phyloP scores from a whole-genome alignment of 495 filamentous ascomycete genomes.

The Aspergillus sclerotioniger region DNA sequence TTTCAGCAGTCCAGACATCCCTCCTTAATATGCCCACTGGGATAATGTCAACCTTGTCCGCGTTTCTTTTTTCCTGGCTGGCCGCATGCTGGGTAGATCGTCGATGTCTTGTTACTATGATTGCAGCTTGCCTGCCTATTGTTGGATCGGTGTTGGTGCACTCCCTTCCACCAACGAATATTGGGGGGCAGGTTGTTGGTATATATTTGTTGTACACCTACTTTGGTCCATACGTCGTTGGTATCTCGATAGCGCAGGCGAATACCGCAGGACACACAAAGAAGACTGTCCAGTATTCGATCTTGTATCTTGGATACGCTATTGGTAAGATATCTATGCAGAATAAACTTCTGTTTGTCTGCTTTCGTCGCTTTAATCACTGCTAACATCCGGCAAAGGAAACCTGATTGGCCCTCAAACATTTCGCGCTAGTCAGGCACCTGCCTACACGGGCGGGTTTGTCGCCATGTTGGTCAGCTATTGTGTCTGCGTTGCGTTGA shows the following conservation, averaged over 20 bases:
- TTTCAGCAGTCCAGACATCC: conserved; percentile 26
- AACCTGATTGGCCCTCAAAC: conserved; percentile 63
- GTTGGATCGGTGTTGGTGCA: conserved; percentile 37
- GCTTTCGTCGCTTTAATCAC: conserved; percentile 6
- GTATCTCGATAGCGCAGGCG: conserved; percentile 37
- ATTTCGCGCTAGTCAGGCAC: conserved; percentile 55
- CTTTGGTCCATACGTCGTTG: conserved; percentile 37
- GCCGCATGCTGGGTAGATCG: conserved; percentile 35
- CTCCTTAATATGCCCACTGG: conserved; percentile 36
- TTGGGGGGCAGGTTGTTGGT: conserved; percentile 35
- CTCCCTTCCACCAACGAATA: conserved; percentile 30
- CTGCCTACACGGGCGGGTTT: conserved; percentile 37
- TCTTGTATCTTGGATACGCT: conserved; percentile 32
- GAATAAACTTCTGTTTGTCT: not conserved
- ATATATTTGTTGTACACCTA: conserved; percentile 38
- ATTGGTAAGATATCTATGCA: conserved; percentile 23
- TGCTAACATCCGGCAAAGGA: conserved; percentile 19
- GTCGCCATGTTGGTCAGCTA: conserved; percentile 32
- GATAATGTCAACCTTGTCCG: conserved; percentile 28
- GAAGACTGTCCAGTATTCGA: conserved; percentile 27
- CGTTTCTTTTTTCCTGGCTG: conserved; percentile 35
- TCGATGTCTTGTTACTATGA: conserved; percentile 33
- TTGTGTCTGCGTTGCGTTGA: conserved; percentile 25
- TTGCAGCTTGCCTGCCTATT: conserved; percentile 30
- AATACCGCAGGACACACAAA: conserved; percentile 41